Percentiles rank a stretch among this genome's conserved stretches.
Evolutionary conservation across 1,284 basidiomycete species (phyloP).

Genomic region (Cryptococcus amylolentus): DNA sequence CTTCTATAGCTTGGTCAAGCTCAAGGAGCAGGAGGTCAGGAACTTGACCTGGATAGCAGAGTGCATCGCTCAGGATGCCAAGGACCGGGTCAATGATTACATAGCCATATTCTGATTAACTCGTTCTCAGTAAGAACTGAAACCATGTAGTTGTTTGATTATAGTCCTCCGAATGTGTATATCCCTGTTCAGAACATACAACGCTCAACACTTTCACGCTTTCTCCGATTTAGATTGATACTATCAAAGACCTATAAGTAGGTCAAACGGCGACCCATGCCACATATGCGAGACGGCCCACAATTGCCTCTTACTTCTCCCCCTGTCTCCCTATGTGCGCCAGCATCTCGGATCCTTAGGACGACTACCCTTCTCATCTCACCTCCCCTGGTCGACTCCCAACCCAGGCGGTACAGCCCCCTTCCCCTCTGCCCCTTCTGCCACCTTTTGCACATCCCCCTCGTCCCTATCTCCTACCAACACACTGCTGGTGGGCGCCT

Average conservation of each 20-base stretch:
- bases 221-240: no score
- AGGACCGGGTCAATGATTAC: constrained; percentile 88
- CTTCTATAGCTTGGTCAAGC: constrained; percentile 90
- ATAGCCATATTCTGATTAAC: constrained; percentile 63
- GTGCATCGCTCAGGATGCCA: constrained; percentile 91
- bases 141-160: neutral
- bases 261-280: neutral
- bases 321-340: no score
- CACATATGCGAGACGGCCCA: neutral
- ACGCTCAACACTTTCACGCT: no score
- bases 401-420: neutral
- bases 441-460: neutral
- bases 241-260: no score
- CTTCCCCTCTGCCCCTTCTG: neutral
- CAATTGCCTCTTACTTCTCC: neutral
- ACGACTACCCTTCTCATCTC: neutral
- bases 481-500: neutral
- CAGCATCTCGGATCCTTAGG: neutral
- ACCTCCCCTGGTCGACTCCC: neutral
- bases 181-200: no score
- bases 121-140: neutral
- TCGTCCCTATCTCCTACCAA: neutral
- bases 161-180: no score
- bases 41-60: constrained; percentile 97
- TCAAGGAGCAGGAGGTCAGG: constrained; percentile 99